These are phyloP conservation scores for Candida hispaniensis DNA, from an alignment of 805 yeast genomes.

Conservation along the genomic window DNA sequence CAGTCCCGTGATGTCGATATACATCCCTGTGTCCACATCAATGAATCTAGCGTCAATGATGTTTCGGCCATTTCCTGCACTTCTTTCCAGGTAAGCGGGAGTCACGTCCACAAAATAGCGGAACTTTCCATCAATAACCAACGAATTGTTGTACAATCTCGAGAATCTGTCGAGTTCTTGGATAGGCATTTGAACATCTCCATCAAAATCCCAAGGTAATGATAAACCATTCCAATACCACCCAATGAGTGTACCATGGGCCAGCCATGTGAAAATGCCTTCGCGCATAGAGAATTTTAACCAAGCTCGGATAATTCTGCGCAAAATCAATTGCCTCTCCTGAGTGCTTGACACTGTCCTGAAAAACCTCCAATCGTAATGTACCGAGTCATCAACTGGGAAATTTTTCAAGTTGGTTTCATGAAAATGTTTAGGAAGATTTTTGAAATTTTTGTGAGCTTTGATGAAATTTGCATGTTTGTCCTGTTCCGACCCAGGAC, in stretches of 20 bases:
- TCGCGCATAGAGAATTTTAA: constrained; percentile 35
- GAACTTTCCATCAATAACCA: constrained; percentile 29
- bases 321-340: constrained; percentile 37
- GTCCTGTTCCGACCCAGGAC: background rate
- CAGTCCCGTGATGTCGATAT: constrained; percentile 48
- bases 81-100: constrained; percentile 41
- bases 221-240: constrained; percentile 42
- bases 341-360: constrained; percentile 32
- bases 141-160: constrained; percentile 37
- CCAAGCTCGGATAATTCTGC: constrained; percentile 38
- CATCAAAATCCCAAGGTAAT: constrained; percentile 44
- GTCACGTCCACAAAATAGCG: constrained; percentile 38
- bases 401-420: constrained; percentile 21
- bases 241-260: constrained; percentile 41
- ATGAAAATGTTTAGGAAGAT: no score
- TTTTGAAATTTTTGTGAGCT: background rate
- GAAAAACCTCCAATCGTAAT: constrained; percentile 62
- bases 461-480: background rate
- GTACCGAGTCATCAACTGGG: constrained; percentile 23
- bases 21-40: constrained; percentile 48
- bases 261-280: constrained; percentile 38
- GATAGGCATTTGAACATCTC: constrained; percentile 44
- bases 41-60: constrained; percentile 48
- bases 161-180: constrained; percentile 38
- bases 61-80: constrained; percentile 38